Base-by-base conservation (phyloP, 208 protist species). In the Angomonas deanei region DNA sequence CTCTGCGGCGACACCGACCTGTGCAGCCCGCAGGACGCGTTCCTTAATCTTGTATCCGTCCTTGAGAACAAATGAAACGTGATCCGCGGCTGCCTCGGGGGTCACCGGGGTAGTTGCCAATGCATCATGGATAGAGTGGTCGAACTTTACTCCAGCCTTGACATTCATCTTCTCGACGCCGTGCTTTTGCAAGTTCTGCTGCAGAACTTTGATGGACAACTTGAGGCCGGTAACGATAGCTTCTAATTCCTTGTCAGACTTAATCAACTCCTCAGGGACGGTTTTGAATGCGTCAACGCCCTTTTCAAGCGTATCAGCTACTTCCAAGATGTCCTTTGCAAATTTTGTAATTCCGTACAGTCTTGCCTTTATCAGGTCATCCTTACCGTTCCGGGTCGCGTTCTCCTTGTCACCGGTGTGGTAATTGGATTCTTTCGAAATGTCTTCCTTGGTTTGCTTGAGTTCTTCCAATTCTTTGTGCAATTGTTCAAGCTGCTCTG, bases 241-340 rank as follows among this genome's bases (percentile, higher is more conserved):
- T 15, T 38, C 34, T 11, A 94, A 36, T 36, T 70, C 66, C 66
- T 92, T 91, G 52, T 88, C 81, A 5, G 57, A 57, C n/a, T 78
- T 67, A 52, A 91, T 36, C 68, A 84, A 76, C 8, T 69, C 68
- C 10, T 76, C 68, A 5, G 84, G 50, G 21, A 93, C 49, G 1
- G 66, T 64, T 3, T 52, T 62, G 47, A 96, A 91, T 21, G 78
- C 60, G 46, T 94, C 87, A 28, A 97, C 53, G 1, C 83, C 93
- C 50, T 90, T 88, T 36, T 96, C 86, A n/a, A 97, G 84, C 38
- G 82, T 97, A 62, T 97, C 93, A 11, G 83, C 84, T 33, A 97
- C 90, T 52, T 97, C 91, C 13, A 97, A 68, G 75, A 97, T 91
- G 60, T 95, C 85, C 72, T 96, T 95, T 0, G 86, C 87, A 66